phyloP scores from a whole-genome alignment of 73 alveolate genomes.

The Paramecium caudatum region DNA sequence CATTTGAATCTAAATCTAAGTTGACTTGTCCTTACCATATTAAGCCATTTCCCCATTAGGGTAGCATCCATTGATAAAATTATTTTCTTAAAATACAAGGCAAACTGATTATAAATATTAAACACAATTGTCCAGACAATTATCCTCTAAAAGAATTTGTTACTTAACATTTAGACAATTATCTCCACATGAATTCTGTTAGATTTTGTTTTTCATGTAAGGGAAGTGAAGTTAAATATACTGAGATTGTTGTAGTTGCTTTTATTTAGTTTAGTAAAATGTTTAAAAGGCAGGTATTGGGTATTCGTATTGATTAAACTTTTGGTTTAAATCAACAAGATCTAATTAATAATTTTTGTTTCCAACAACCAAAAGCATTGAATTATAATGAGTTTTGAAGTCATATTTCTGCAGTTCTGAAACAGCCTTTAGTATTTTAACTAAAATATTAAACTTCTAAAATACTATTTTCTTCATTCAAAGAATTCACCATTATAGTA shows the following conservation, averaged over 20 bases:
- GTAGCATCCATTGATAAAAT: neutral
- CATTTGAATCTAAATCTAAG: neutral
- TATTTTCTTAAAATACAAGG: neutral
- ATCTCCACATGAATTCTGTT: neutral
- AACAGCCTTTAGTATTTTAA: constrained; percentile 1
- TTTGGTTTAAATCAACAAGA: neutral
- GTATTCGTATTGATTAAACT: neutral
- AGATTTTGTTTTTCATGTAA: neutral
- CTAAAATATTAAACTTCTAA: neutral
- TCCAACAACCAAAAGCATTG: neutral
- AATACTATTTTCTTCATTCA: constrained; percentile 33
- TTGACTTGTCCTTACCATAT: neutral
- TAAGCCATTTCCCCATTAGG: neutral
- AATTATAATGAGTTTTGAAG: neutral
- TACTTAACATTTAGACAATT: neutral
- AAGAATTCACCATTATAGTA: neutral
- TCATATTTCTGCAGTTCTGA: neutral
- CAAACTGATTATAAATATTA: neutral
- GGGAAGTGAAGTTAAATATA: neutral
- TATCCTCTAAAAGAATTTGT: neutral
- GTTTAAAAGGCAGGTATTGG: neutral
- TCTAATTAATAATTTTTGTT: neutral
- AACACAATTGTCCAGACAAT: neutral
- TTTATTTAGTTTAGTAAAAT: neutral
- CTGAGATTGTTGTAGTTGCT: neutral